A percentile compares a stretch with the other conserved stretches of the same genome.
These are phyloP conservation scores for Plasmopara muralis DNA, from an alignment of 352 stramenopile genomes.

Conservation along the genomic window DNA sequence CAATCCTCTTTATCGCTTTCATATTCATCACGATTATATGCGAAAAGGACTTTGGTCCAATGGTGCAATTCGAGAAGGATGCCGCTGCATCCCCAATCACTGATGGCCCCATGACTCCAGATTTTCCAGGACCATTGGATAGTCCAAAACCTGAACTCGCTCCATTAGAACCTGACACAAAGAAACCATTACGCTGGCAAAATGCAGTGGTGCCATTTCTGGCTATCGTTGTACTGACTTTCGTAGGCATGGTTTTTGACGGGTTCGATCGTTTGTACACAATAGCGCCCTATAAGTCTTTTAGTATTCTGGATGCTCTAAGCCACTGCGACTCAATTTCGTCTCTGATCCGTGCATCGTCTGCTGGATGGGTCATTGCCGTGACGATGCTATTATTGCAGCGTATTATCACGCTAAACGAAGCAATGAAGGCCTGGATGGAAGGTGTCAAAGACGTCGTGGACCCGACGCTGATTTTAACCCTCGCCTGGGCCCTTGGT, in stretches of 20 bases:
- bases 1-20: slow-evolving; percentile 83
- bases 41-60: slow-evolving; percentile 83
- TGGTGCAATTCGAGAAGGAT: slow-evolving; percentile 83
- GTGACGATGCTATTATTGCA: slow-evolving; percentile 67
- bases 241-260: slow-evolving; percentile 85
- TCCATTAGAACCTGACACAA: slow-evolving; percentile 58
- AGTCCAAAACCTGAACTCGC: slow-evolving; percentile 61
- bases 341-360: slow-evolving; percentile 70
- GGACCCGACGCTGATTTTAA: slow-evolving; percentile 84
- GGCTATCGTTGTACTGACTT: slow-evolving; percentile 76
- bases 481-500: slow-evolving; percentile 86
- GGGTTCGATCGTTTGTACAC: slow-evolving; percentile 48
- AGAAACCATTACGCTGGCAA: slow-evolving; percentile 72
- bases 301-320: slow-evolving; percentile 57
- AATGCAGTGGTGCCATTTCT: slow-evolving; percentile 84
- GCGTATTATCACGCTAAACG: slow-evolving; percentile 80
- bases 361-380: slow-evolving; percentile 65
- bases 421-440: slow-evolving; percentile 86
- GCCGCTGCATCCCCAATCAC: slow-evolving; percentile 65
- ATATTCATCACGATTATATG: slow-evolving; percentile 89
- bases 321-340: slow-evolving; percentile 76
- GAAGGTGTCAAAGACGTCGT: slow-evolving; percentile 90
- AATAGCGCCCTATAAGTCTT: slow-evolving; percentile 38
- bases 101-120: slow-evolving; percentile 48
- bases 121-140: slow-evolving; percentile 58